These are phyloP conservation scores for Amborella trichopoda DNA, from an alignment of 164 flowering plant species.

Conservation along the genomic window DNA sequence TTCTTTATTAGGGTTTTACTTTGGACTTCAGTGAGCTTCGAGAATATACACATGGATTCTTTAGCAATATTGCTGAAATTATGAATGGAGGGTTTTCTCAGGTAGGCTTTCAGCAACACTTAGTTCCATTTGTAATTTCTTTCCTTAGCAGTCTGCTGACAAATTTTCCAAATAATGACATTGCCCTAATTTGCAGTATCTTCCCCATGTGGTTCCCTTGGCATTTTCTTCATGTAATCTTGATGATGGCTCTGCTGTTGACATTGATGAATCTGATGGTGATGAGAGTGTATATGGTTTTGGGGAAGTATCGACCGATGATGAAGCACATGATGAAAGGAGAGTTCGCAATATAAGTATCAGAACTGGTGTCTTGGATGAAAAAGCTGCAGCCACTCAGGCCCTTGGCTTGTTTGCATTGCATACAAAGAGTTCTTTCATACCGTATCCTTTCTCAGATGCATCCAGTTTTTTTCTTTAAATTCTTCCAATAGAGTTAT, in stretches of 20 bases:
- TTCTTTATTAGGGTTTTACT: constrained; percentile 62
- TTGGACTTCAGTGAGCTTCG: constrained; percentile 93
- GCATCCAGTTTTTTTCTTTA: not conserved
- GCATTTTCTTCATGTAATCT: constrained; percentile 91
- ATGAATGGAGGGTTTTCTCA: constrained; percentile 72
- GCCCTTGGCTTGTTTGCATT: constrained; percentile 86
- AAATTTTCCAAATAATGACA: not conserved
- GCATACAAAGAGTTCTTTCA: constrained; percentile 68
- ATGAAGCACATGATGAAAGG: constrained; percentile 92
- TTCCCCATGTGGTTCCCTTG: constrained; percentile 87
- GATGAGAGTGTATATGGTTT: constrained; percentile 67
- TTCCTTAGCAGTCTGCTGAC: not conserved
- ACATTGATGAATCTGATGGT: constrained; percentile 73
- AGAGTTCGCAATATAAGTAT: constrained; percentile 88
- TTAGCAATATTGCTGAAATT: constrained; percentile 91
- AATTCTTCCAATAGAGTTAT: not conserved
- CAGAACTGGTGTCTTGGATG: constrained; percentile 97
- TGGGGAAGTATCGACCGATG: constrained; percentile 94
- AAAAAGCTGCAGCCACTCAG: constrained; percentile 99
- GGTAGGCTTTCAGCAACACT: constrained; percentile 35
- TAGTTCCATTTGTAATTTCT: constrained; percentile 1
- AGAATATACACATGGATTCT: constrained; percentile 94
- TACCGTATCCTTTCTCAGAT: constrained; percentile 78
- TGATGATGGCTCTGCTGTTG: constrained; percentile 93
- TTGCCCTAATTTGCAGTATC: constrained; percentile 56